Evolutionary conservation across 306 rosid species (phyloP), one percentile per base, ranked within the genome.

Genomic region (Begonia masoniana): DNA sequence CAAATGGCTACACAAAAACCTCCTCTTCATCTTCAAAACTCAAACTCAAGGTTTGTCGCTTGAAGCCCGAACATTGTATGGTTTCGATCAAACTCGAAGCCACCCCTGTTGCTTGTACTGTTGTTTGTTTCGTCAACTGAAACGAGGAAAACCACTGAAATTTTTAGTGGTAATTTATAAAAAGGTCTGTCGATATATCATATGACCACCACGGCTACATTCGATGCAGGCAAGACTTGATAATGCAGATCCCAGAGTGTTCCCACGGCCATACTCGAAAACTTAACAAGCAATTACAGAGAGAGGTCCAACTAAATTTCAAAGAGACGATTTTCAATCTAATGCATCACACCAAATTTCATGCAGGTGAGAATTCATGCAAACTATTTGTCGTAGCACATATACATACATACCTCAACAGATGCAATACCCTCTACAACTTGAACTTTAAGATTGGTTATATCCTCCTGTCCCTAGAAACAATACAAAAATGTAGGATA

Each of bases 61-160:
- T 88, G 59, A 88, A 88, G 53, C 95, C 95, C 43, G 77, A 73
- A 39, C 88, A 71, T 43, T 82, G 97, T 55, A 88, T 76, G 62
- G 74, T 65, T 79, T 88, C 97, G 57, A 88, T 71, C 65, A 88
- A 65, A 67, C 84, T 55, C 17, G 97, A 82, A 62, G 95, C 97
- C 64, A 88, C 97, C 50, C 93, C 94, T 2, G 97, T 82, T 15
- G 97, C 85, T 70, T 88, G 95, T 10, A 88, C 81, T 11, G 94
- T 85, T 51, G 95, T 88, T 56, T 67, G 94, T 53, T 88, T 88
- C 51, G 74, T 71, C 80, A 88, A 73, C 97, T 84, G 74, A 64
- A 14, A 15, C 35, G 35, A 64, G 39, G 51, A 24, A 12, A 61
- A 26, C 39, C 39, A 31, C 24, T 0, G 3, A 21, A 2, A 21